Evolutionary conservation across 768 basidiomycete species (phyloP).

Genomic region (Xerocomellus chrysenteron): DNA sequence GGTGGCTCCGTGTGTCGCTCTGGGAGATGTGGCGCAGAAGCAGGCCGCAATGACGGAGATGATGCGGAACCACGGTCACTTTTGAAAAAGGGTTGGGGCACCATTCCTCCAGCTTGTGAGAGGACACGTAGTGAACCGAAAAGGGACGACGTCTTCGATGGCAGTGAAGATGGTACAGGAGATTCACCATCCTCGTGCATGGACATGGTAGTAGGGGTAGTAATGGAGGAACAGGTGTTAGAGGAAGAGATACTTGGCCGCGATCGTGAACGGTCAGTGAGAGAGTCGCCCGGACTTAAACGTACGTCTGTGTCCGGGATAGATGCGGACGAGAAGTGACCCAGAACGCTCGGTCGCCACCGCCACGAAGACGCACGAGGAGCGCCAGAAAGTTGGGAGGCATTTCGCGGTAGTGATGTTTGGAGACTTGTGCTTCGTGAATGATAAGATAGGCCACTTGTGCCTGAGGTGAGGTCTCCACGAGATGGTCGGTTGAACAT

Average conservation of each 20-base stretch:
- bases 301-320: slow-evolving; percentile 44
- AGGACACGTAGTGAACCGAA: slow-evolving; percentile 34
- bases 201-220: slow-evolving; percentile 33
- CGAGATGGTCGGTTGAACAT: slow-evolving; percentile 40
- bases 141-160: slow-evolving; percentile 34
- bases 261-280: slow-evolving; percentile 47
- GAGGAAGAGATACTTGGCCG: slow-evolving; percentile 64
- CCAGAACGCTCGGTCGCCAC: slow-evolving; percentile 67
- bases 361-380: slow-evolving; percentile 35
- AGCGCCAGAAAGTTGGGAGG: slow-evolving; percentile 1
- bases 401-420: slow-evolving; percentile 33
- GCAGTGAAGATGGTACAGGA: slow-evolving; percentile 39
- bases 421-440: slow-evolving; percentile 51
- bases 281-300: slow-evolving; percentile 41
- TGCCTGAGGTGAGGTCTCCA: slow-evolving; percentile 27
- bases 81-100: slow-evolving; percentile 37
- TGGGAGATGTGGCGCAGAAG: slow-evolving; percentile 40
- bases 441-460: slow-evolving; percentile 38
- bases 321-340: slow-evolving; percentile 57
- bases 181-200: slow-evolving; percentile 41
- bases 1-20: slow-evolving; percentile 35
- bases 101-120: slow-evolving; percentile 23
- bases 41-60: slow-evolving; percentile 39
- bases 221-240: slow-evolving; percentile 51
- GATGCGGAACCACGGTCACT: slow-evolving; percentile 22